Conservation (phyloP, 768 basidiomycete genomes). For the Terana coerulea region DNA sequence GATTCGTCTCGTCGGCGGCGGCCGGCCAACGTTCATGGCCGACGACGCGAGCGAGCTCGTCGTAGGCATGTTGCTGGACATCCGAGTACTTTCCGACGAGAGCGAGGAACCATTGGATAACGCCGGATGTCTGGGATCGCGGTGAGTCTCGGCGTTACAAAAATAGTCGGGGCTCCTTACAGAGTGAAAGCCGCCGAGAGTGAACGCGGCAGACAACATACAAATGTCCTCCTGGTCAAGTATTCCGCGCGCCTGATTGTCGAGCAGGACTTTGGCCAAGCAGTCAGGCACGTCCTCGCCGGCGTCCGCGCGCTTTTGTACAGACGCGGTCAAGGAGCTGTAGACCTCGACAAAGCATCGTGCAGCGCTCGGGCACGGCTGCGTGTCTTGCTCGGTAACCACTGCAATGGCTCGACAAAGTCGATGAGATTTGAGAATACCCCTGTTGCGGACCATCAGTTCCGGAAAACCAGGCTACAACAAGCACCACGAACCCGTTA, state of each 20-base stretch:
- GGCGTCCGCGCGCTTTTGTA: constrained; percentile 25
- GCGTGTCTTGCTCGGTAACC: constrained; percentile 34
- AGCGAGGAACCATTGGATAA: constrained; percentile 31
- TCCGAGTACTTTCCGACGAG: constrained; percentile 22
- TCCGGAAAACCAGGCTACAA: not conserved
- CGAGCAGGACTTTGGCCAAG: constrained; percentile 30
- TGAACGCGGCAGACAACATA: constrained; percentile 32
- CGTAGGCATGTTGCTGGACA: constrained; percentile 24
- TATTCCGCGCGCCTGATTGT: constrained; percentile 25
- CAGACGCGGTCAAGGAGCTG: constrained; percentile 27
- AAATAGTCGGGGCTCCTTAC: not conserved
- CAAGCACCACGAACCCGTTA: constrained; percentile 25
- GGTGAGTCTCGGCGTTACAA: not conserved
- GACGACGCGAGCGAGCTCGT: constrained; percentile 25
- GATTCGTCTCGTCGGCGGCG: constrained; percentile 21
- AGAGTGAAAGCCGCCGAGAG: constrained; percentile 33
- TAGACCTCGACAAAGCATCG: constrained; percentile 27
- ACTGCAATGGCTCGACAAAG: constrained; percentile 40
- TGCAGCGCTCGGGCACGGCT: constrained; percentile 30
- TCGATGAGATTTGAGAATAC: constrained; percentile 43
- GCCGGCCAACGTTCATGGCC: constrained; percentile 22
- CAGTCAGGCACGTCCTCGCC: constrained; percentile 33
- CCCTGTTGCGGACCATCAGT: constrained; percentile 19
- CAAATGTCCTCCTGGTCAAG: constrained; percentile 31
- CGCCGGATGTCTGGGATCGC: constrained; percentile 28